Conservation (phyloP, 2,329 filamentous ascomycete species). For the Fusarium metavorans region DNA sequence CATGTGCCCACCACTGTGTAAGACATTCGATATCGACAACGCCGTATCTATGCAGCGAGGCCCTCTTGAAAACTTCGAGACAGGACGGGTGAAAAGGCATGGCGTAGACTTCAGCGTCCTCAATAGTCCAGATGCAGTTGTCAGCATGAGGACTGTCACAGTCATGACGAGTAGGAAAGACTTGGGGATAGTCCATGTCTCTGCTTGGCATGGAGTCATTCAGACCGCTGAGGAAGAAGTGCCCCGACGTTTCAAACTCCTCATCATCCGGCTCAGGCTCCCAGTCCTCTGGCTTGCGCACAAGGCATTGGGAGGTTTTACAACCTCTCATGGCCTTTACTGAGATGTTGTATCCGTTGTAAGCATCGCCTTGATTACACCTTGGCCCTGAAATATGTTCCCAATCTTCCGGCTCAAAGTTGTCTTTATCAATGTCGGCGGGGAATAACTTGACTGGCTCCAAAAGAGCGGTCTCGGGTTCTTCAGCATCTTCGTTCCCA, state of each 20-base stretch:
- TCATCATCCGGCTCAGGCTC: constrained; percentile 21
- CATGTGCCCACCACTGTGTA: constrained; percentile 22
- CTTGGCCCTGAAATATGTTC: constrained; percentile 42
- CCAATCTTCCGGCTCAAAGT: not conserved
- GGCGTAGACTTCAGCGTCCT: not conserved
- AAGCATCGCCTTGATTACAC: constrained; percentile 28
- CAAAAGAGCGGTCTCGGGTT: not conserved
- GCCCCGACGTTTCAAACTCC: constrained; percentile 30
- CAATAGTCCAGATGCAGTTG: not conserved
- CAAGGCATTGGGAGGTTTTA: constrained; percentile 42
- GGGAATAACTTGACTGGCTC: not conserved
- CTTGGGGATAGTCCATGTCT: not conserved
- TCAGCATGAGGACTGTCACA: not conserved
- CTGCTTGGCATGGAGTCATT: constrained; percentile 26
- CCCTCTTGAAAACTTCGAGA: constrained; percentile 47
- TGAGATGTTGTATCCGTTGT: constrained; percentile 40
- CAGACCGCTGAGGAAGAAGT: constrained; percentile 38
- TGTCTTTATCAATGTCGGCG: rapidly evolving
- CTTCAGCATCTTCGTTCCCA: not conserved
- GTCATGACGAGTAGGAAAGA: constrained; percentile 29
- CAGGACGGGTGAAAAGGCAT: constrained; percentile 48
- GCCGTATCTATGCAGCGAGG: constrained; percentile 22
- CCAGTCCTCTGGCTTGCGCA: constrained; percentile 37
- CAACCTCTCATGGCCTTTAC: constrained; percentile 43
- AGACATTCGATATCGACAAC: constrained; percentile 36